These are phyloP conservation scores for Arbutus unedo DNA, from an alignment of 148 eudicot species.

Conservation along the genomic window DNA sequence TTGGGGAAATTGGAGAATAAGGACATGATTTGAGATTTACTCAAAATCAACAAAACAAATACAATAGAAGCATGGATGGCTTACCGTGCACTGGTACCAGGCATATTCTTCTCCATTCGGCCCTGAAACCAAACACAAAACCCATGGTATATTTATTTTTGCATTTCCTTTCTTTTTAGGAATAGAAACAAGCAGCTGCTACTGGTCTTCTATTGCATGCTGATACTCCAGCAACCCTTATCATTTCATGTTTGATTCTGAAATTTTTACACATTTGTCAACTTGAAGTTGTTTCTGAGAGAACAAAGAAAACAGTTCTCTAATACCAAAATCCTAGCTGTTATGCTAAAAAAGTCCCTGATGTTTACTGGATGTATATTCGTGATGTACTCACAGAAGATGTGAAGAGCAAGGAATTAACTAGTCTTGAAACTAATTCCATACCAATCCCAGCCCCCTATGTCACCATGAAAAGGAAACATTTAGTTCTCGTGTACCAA, in stretches of 20 bases:
- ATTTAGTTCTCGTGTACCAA: neutral
- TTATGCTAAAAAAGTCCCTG: no score
- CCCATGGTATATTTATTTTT: neutral
- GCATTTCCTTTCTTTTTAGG: neutral
- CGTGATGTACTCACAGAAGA: neutral
- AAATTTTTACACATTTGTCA: neutral
- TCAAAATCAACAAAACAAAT: neutral
- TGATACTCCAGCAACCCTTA: neutral
- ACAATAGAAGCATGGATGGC: conserved; percentile 9
- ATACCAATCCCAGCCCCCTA: neutral
- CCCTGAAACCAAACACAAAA: conserved; percentile 44
- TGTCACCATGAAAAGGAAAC: neutral
- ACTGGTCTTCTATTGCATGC: neutral
- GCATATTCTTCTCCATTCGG: conserved; percentile 97
- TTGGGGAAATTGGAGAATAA: conserved; percentile 4
- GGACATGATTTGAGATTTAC: conserved; percentile 4
- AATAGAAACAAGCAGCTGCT: neutral
- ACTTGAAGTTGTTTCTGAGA: neutral
- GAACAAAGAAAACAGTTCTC: conserved; percentile 2
- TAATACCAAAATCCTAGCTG: neutral
- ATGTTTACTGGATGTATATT: neutral
- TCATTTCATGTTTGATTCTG: neutral
- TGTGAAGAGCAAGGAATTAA: neutral
- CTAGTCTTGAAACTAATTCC: neutral
- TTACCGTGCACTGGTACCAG: conserved; percentile 99